These are phyloP conservation scores for Apiotrichum siamense DNA, from an alignment of 1,284 basidiomycete species.

Conservation along the genomic window DNA sequence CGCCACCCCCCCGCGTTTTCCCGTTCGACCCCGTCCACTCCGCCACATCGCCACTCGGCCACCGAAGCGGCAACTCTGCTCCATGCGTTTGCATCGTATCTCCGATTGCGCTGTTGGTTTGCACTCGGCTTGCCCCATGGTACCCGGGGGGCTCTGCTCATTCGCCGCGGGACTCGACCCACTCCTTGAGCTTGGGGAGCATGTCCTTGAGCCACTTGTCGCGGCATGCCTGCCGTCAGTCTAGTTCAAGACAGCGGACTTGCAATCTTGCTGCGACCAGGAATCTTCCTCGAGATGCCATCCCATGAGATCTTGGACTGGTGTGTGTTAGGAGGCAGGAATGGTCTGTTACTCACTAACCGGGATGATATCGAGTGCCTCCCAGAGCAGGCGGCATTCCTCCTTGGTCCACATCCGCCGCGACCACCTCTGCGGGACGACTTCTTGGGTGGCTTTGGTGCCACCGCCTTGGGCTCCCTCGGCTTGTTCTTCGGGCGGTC, in stretches of 20 bases:
- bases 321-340: neutral
- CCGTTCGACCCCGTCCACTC: too few species aligned
- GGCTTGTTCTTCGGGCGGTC: too few species aligned
- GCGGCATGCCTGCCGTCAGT: constrained; percentile 18
- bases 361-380: constrained; percentile 2
- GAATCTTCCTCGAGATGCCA: constrained; percentile 5
- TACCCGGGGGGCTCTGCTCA: neutral
- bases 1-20: too few species aligned
- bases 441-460: neutral
- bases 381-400: constrained; percentile 5
- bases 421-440: neutral
- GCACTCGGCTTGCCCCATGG: too few species aligned
- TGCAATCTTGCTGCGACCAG: constrained; percentile 23
- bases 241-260: neutral
- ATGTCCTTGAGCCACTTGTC: constrained; percentile 20
- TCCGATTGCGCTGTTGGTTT: too few species aligned
- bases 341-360: neutral
- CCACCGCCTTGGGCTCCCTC: neutral
- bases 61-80: too few species aligned
- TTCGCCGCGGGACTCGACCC: constrained; percentile 12
- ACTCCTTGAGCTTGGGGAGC: constrained; percentile 20
- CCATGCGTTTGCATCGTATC: too few species aligned
- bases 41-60: too few species aligned
- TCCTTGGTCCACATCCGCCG: neutral
- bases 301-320: constrained; percentile 6